phyloP scores from a whole-genome alignment of 768 basidiomycete genomes.

The Pisolithus albus region DNA sequence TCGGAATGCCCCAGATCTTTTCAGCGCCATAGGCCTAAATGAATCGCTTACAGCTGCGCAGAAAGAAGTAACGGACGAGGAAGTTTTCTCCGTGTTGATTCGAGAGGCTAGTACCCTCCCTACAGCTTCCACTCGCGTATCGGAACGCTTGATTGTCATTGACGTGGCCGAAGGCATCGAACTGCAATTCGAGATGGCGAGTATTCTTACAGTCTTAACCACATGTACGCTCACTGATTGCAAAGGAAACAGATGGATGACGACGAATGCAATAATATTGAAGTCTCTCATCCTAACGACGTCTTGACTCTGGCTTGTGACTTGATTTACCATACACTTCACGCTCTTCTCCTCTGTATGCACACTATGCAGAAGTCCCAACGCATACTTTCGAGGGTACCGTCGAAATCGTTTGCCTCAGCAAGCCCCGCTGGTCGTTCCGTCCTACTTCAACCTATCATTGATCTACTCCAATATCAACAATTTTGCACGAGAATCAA shows the following conservation, averaged over 20 bases:
- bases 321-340: slow-evolving; percentile 59
- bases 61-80: slow-evolving; percentile 70
- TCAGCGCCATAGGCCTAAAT: slow-evolving; percentile 38
- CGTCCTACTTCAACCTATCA: slow-evolving; percentile 62
- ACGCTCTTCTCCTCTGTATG: slow-evolving; percentile 55
- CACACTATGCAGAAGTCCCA: slow-evolving; percentile 45
- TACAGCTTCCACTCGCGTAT: slow-evolving; percentile 69
- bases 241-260: slow-evolving; percentile 29
- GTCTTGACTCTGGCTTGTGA: slow-evolving; percentile 43
- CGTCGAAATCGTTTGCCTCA: slow-evolving; percentile 19
- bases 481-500: slow-evolving; percentile 63
- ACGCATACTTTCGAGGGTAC: slow-evolving; percentile 28
- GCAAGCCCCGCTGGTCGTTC: slow-evolving; percentile 25
- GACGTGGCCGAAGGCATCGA: slow-evolving; percentile 69
- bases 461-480: slow-evolving; percentile 75
- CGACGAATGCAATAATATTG: slow-evolving; percentile 13
- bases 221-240: not conserved
- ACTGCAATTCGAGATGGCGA: slow-evolving; percentile 67
- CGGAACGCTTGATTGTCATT: slow-evolving; percentile 69
- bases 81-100: slow-evolving; percentile 69
- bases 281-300: slow-evolving; percentile 8
- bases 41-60: slow-evolving; percentile 52
- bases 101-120: slow-evolving; percentile 71
- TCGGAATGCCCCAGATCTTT: slow-evolving; percentile 30
- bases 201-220: slow-evolving; percentile 17